These are phyloP conservation scores for Curvularia spicifera DNA, from an alignment of 2,329 filamentous ascomycete species.

Conservation along the genomic window DNA sequence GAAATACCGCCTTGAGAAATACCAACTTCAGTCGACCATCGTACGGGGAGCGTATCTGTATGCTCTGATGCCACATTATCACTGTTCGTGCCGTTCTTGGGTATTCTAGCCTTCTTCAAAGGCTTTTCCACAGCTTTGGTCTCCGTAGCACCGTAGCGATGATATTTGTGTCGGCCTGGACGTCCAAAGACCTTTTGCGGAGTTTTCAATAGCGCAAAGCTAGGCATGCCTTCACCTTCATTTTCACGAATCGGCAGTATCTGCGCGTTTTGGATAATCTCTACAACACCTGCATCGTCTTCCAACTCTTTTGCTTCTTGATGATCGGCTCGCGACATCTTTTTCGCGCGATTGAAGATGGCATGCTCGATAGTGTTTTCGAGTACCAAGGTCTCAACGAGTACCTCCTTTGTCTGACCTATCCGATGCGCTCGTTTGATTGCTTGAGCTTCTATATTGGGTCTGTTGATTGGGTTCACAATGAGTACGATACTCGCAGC, in stretches of 20 bases:
- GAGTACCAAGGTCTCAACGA: conserved; percentile 85
- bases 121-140: conserved; percentile 21
- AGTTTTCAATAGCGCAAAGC: conserved; percentile 52
- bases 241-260: conserved; percentile 53
- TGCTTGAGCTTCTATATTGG: conserved; percentile 84
- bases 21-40: not conserved
- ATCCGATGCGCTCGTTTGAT: conserved; percentile 90
- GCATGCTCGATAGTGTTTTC: conserved; percentile 82
- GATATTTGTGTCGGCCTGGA: conserved; percentile 37
- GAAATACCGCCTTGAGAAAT: not conserved
- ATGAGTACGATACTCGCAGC: conserved; percentile 88
- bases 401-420: conserved; percentile 78
- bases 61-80: not conserved
- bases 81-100: conserved; percentile 3
- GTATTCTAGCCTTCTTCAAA: conserved; percentile 28
- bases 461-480: conserved; percentile 84
- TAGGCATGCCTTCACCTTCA: conserved; percentile 40
- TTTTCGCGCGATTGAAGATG: conserved; percentile 73
- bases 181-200: conserved; percentile 56
- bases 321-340: conserved; percentile 72
- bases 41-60: not conserved
- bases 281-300: conserved; percentile 64
- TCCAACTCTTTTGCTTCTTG: conserved; percentile 62
- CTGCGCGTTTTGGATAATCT: conserved; percentile 64
- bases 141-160: conserved; percentile 33